Evolutionary conservation across 495 filamentous ascomycete species (phyloP).

Genomic region (Penicillium mononematosum): DNA sequence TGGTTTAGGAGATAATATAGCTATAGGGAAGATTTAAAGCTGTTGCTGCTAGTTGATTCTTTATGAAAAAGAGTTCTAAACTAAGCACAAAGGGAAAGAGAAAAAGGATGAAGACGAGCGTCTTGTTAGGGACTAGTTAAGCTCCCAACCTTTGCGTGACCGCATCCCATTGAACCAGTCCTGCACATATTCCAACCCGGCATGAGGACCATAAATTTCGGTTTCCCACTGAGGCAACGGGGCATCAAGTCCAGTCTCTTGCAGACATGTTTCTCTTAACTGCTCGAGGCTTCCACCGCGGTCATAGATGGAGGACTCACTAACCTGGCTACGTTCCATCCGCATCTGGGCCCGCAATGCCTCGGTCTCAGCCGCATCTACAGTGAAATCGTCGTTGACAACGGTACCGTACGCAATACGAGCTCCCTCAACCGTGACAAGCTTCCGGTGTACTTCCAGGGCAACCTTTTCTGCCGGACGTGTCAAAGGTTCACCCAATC

Average conservation of each 20-base stretch:
- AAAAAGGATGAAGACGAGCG: no score
- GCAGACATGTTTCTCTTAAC: slow-evolving; percentile 31
- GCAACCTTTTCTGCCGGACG: slow-evolving; percentile 47
- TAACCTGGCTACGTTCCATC: slow-evolving; percentile 14
- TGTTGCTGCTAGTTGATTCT: no score
- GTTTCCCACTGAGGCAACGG: slow-evolving; percentile 40
- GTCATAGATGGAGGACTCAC: slow-evolving; percentile 32
- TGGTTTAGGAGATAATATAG: no score
- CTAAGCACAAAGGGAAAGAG: no score
- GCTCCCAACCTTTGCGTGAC: slow-evolving; percentile 22
- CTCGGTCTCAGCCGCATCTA: slow-evolving; percentile 32
- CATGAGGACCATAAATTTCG: slow-evolving; percentile 37
- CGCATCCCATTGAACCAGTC: slow-evolving; percentile 34
- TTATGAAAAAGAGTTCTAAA: no score
- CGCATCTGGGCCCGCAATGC: slow-evolving; percentile 31
- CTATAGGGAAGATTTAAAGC: no score
- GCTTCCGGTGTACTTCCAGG: slow-evolving; percentile 44
- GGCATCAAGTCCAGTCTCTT: slow-evolving; percentile 40
- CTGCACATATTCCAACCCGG: slow-evolving; percentile 33
- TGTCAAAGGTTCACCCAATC: slow-evolving; percentile 49
- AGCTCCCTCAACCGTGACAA: slow-evolving; percentile 48
- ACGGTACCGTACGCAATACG: slow-evolving; percentile 44
- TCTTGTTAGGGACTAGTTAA: neutral
- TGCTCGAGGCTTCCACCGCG: slow-evolving; percentile 39
- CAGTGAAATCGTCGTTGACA: slow-evolving; percentile 30